Evolutionary conservation across 2,329 filamentous ascomycete species (phyloP), one percentile per base, ranked within the genome.

Genomic region (Aspergillus sp.): DNA sequence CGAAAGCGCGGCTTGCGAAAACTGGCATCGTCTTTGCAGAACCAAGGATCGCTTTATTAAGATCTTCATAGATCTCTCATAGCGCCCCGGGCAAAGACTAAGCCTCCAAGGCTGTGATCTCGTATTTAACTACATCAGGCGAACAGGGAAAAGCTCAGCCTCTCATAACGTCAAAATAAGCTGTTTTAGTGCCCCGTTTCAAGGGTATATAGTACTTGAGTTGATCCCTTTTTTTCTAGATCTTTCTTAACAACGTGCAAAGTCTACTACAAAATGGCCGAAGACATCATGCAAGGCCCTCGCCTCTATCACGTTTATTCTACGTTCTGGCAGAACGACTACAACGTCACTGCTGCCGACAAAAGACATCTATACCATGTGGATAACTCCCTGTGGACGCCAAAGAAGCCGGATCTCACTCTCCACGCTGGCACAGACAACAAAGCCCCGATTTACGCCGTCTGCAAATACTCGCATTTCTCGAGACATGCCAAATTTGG

Each of bases 401-500:
- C 62, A 4, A 58, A 57, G 15, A 68, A 63, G 44, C 59, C 65
- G 15, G 64, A 68, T 15, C 52, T 69, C 6, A 66, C 63, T 1
- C 53, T 68, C 44, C 64, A 70, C 51, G 45, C 52, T 1, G 61
- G 65, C 10, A 22, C 50, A 3, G 53, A 61, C 50, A 53, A 54
- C 5, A 56, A 49, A 3, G 62, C 53, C 3, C 60, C 62, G 9
- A 46, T 65, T 15, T 56, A 57, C 37, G 65, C 59, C 0, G 54
- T 62, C 4, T 61, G 59, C 49, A 66, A 68, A 41, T 69, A 65
- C 47, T 46, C 57, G 9, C 59, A 61, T 33, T 61, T 69, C 45
- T 67, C 65, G 5, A 56, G 58, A 13, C 57, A 62, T 46, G 51
- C 56, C 15, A 63, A 65, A 48, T 52, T 69, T 33, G 64, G 64